Conservation (phyloP, 371 early-diverging fungal species). For the Mucor sp. region DNA sequence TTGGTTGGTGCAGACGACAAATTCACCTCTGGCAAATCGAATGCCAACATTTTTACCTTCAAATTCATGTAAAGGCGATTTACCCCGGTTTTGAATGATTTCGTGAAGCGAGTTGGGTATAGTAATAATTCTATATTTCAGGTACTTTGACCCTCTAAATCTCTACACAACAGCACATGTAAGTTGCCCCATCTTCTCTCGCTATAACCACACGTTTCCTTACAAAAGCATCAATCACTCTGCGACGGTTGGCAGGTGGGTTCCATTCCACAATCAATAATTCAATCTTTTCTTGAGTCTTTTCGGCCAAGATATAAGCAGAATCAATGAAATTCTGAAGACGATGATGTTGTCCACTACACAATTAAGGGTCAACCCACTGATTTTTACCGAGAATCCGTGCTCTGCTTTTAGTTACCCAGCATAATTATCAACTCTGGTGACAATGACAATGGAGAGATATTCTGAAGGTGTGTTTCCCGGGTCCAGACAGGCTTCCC, state of each 20-base stretch:
- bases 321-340: slow-evolving; percentile 51
- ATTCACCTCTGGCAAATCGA: slow-evolving; percentile 50
- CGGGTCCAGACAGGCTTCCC: slow-evolving; percentile 20
- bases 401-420: slow-evolving; percentile 14
- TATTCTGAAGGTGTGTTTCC: slow-evolving; percentile 22
- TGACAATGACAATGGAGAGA: slow-evolving; percentile 36
- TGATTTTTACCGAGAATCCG: not conserved
- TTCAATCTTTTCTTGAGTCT: slow-evolving; percentile 38
- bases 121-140: slow-evolving; percentile 49
- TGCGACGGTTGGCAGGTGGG: slow-evolving; percentile 32
- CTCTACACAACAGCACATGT: slow-evolving; percentile 9
- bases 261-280: slow-evolving; percentile 51
- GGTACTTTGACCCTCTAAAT: slow-evolving; percentile 36
- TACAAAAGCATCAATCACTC: slow-evolving; percentile 41
- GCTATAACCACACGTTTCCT: not conserved
- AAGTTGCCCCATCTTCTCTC: not conserved
- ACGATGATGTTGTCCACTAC: slow-evolving; percentile 36
- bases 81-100: slow-evolving; percentile 23
- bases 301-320: slow-evolving; percentile 41
- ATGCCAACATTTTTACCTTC: slow-evolving; percentile 53
- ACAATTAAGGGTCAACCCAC: not conserved
- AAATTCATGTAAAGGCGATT: slow-evolving; percentile 34
- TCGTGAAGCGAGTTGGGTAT: slow-evolving; percentile 42
- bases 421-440: slow-evolving; percentile 36
- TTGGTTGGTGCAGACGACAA: slow-evolving; percentile 48